Conservation (phyloP, 208 protist genomes). For the Wallacemonas rigidus region DNA sequence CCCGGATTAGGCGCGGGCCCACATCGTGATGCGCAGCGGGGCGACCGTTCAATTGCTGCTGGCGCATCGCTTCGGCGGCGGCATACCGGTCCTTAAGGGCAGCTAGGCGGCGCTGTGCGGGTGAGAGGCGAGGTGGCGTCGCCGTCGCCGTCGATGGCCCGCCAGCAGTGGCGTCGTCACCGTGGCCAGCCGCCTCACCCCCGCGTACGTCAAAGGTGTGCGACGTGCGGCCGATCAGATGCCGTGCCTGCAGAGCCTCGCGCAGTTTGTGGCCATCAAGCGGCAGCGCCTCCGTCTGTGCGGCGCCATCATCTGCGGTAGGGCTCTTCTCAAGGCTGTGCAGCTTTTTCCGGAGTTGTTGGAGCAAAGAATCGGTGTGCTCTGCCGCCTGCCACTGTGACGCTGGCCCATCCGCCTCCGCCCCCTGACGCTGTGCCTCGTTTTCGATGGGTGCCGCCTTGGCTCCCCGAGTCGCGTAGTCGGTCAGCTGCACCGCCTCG, state of each 20-base stretch:
- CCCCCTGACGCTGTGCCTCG: too few species aligned
- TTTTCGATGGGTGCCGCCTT: not conserved
- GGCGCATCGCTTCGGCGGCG: constrained; percentile 35
- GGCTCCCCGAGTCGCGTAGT: constrained; percentile 53
- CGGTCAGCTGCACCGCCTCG: constrained; percentile 75
- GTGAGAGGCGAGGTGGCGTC: constrained; percentile 10
- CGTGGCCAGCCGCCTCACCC: not conserved
- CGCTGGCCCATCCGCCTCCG: too few species aligned
- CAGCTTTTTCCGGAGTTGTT: constrained; percentile 41
- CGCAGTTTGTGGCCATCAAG: constrained; percentile 73
- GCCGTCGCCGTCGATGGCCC: not conserved
- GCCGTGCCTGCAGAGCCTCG: constrained; percentile 47
- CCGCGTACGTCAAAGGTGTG: constrained; percentile 20
- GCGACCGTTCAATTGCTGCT: constrained; percentile 32
- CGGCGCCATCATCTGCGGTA: too few species aligned
- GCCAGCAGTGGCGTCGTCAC: not conserved
- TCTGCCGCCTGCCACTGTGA: not conserved
- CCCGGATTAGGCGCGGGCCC: constrained; percentile 63
- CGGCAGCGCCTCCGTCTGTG: not conserved
- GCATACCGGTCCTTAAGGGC: constrained; percentile 82
- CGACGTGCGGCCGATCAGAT: constrained; percentile 40
- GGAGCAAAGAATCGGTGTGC: constrained; percentile 56
- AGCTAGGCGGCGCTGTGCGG: constrained; percentile 51
- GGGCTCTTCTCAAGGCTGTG: constrained; percentile 30
- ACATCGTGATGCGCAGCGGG: constrained; percentile 18